These are phyloP conservation scores for Calocera cornea DNA, from an alignment of 768 basidiomycete genomes.

Conservation along the genomic window DNA sequence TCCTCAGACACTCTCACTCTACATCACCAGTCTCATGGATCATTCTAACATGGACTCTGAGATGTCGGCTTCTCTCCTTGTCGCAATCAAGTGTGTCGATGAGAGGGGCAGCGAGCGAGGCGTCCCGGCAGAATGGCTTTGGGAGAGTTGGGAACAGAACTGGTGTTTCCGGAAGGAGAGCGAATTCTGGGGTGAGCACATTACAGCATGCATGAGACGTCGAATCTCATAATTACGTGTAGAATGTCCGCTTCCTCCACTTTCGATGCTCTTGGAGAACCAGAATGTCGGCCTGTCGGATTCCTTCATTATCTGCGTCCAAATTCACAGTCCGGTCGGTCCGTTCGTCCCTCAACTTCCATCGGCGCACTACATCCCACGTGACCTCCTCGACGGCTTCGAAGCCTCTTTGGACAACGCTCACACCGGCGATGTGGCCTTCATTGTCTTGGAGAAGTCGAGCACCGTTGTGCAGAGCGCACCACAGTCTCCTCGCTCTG, in stretches of 20 bases:
- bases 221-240: conserved; percentile 2
- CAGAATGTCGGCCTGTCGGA: conserved; percentile 45
- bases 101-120: conserved; percentile 47
- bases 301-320: conserved; percentile 59
- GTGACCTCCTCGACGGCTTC: conserved; percentile 52
- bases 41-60: conserved; percentile 42
- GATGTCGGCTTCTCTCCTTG: conserved; percentile 52
- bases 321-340: conserved; percentile 47
- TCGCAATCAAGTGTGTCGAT: conserved; percentile 53
- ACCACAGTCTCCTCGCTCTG: conserved; percentile 18
- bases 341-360: conserved; percentile 54
- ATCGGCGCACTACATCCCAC: conserved; percentile 48
- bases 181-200: conserved; percentile 55
- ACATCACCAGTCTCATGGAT: conserved; percentile 53
- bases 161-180: conserved; percentile 57
- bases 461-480: conserved; percentile 22
- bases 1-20: conserved; percentile 41
- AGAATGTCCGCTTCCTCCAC: conserved; percentile 52
- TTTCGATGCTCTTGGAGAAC: conserved; percentile 49
- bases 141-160: conserved; percentile 58
- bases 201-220: background rate
- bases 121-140: conserved; percentile 56
- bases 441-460: conserved; percentile 52
- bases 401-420: conserved; percentile 56
- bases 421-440: conserved; percentile 67